Percentiles rank a stretch among this genome's conserved stretches.
Evolutionary conservation across 2,329 filamentous ascomycete genomes (phyloP).

Genomic region (Botrytis aclada): DNA sequence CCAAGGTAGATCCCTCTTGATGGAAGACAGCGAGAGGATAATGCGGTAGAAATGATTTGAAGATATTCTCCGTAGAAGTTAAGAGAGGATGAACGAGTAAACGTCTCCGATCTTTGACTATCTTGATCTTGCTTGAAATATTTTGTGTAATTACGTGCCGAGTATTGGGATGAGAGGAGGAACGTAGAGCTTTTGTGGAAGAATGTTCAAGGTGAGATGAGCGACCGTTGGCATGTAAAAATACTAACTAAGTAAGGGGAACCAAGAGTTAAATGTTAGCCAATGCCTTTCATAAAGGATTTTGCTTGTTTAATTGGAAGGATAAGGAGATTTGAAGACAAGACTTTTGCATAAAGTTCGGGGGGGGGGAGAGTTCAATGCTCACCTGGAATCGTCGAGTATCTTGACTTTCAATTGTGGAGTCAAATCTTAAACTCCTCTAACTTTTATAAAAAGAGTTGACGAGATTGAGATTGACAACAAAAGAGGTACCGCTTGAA

Average conservation of each 20-base stretch:
- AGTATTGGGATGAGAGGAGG: constrained; percentile 28
- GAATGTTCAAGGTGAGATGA: constrained; percentile 25
- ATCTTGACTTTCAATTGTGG: constrained; percentile 19
- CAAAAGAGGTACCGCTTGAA: constrained; percentile 9
- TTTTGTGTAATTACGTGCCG: constrained; percentile 29
- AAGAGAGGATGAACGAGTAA: constrained; percentile 40
- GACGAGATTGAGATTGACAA: constrained; percentile 13
- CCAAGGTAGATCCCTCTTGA: constrained; percentile 28
- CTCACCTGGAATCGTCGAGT: constrained; percentile 19
- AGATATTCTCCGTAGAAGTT: constrained; percentile 25
- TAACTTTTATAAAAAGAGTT: constrained; percentile 4
- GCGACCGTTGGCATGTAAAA: constrained; percentile 38
- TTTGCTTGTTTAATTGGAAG: neutral
- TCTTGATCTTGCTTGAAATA: constrained; percentile 21
- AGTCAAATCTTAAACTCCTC: constrained; percentile 20
- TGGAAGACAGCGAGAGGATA: constrained; percentile 17
- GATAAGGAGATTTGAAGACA: neutral
- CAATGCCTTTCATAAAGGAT: constrained; percentile 14
- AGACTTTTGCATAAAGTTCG: constrained; percentile 6
- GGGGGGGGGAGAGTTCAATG: neutral
- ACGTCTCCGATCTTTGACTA: constrained; percentile 38
- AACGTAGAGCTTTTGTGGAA: constrained; percentile 24
- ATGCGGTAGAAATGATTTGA: neutral
- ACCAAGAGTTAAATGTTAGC: constrained; percentile 35
- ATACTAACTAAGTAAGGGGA: constrained; percentile 27